phyloP scores from a whole-genome alignment of 1,284 basidiomycete genomes.

The Volvariella surrecta region DNA sequence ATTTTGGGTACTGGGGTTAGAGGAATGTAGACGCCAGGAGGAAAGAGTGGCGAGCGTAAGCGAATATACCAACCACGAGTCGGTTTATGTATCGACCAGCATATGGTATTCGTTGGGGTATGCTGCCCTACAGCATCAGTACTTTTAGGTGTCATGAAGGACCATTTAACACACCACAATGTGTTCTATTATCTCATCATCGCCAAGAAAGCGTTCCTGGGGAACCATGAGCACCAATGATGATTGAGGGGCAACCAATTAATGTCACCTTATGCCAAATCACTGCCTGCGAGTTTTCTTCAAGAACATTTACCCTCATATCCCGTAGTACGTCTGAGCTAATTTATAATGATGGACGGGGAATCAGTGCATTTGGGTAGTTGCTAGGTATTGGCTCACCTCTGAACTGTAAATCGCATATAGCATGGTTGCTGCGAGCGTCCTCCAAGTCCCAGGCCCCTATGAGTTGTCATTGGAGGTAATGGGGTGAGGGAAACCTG shows the following conservation, averaged over 20 bases:
- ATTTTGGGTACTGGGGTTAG: constrained; percentile 46
- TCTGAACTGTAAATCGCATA: not conserved
- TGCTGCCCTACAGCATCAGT: constrained; percentile 31
- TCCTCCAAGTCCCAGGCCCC: too few relatives aligned
- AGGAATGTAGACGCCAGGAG: constrained; percentile 55
- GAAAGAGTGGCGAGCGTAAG: constrained; percentile 56
- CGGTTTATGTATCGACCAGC: constrained; percentile 70
- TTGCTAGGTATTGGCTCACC: not conserved
- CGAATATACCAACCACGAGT: constrained; percentile 76
- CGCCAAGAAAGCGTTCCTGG: constrained; percentile 65
- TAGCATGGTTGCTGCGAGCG: not conserved
- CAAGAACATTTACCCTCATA: constrained; percentile 53
- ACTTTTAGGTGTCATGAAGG: constrained; percentile 10
- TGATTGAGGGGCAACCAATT: not conserved
- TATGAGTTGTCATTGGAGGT: too few relatives aligned
- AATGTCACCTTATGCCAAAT: constrained; percentile 65
- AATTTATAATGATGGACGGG: constrained; percentile 8
- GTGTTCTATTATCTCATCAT: constrained; percentile 68
- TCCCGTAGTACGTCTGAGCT: constrained; percentile 73
- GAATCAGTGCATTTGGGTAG: not conserved
- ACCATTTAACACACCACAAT: constrained; percentile 44
- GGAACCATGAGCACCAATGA: not conserved
- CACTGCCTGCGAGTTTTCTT: constrained; percentile 48
- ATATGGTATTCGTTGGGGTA: constrained; percentile 50
- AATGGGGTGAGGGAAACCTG: too few relatives aligned